Base-by-base conservation (phyloP, 2,329 filamentous ascomycete genomes). In the Epicoccum nigrum region DNA sequence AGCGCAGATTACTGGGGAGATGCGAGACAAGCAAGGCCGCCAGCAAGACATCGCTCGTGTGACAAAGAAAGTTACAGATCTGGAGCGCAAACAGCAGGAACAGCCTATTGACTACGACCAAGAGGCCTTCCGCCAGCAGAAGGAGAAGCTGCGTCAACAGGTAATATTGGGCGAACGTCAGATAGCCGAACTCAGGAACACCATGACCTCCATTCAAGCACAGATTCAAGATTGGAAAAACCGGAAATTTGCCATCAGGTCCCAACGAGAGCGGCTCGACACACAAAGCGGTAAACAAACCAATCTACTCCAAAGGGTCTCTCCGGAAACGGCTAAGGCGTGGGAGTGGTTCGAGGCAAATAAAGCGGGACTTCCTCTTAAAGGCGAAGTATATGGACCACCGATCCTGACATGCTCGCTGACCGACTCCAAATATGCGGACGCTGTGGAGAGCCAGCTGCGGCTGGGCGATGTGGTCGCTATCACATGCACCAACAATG, bases 271-370 rank as follows among this genome's bases (percentile, higher is more conserved):
- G 1, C 48, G 46, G 3, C 58, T 72, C 9, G 54, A 67, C 37
- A 71, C 65, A 4, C 71, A 75, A 34, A 74, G 80, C 13, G 58
- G 70, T 7, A 65, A 76, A n/a, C 72, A 57, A 17, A 71, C 78
- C 19, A 81, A 77, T 15, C 79, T 96, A 12, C 80, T 99, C 46
- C 79, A 78, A 44, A 79, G 69, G 5, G 13, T 81, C 0, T 88
- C 86, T 9, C 68, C 68, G 0, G 89, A 97, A 49, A 84, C 88
- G 2, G 82, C 82, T 9, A 77, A 69, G 58, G 91, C 86, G 2
- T 96, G 90, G 86, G 80, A 86, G 33, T 99, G 93, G 92, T 81
- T 97, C 43, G 82, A 90, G 65, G 72, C 84, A 2, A 85, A 99
- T 68, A 81, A 81, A 52, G 69, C 81, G 46, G 50, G 28, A 2